Evolutionary conservation across 2,329 filamentous ascomycete species (phyloP), one percentile per base, ranked within the genome.

Genomic region (Blastomyces silverae): DNA sequence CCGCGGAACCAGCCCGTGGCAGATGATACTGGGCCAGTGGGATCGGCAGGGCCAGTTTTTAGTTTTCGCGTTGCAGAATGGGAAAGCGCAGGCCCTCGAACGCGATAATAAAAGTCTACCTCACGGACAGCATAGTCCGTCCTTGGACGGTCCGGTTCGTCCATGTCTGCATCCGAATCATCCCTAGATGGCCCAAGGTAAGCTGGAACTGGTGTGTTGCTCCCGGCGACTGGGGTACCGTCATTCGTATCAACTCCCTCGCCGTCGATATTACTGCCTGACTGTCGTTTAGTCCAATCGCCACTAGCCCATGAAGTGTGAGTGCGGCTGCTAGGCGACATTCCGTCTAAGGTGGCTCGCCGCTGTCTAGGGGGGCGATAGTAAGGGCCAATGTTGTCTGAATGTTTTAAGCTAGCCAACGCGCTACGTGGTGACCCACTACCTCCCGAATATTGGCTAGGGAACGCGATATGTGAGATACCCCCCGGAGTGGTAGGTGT

Each of bases 51-150:
- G 0, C 94, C 94, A 4, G 94, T 99, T 71, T 94, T 93, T 61
- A 97, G 81, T 73, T 90, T 93, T 61, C 94, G 85, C 25, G 90
- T 91, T 0, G 89, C 89, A 2, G 87, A 87, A 66, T 91, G 90
- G 1, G 91, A 92, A 15, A 97, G 79, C 0, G 93, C 91, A 25
- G 92, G 91, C 0, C 94, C 94, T 44, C 94, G 87, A 22, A 96
- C 89, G 11, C 92, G 90, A 72, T 99, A 97, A 77, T 97, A 97
- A 72, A 96, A 96, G 75, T 99, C 94, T 0, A 95, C 91, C 76
- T 99, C 94, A 64, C 94, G 88, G 0, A 93, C 94, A 1, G 92
- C 89, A 73, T 97, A 97, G 73, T 99, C 93, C 1, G 89, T 88
- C 58, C 86, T 83, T 28, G 85, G 87, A 65, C 78, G 80, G 68